Conservation (phyloP, 2,329 filamentous ascomycete species). For the Phaeomoniella chlamydospora region DNA sequence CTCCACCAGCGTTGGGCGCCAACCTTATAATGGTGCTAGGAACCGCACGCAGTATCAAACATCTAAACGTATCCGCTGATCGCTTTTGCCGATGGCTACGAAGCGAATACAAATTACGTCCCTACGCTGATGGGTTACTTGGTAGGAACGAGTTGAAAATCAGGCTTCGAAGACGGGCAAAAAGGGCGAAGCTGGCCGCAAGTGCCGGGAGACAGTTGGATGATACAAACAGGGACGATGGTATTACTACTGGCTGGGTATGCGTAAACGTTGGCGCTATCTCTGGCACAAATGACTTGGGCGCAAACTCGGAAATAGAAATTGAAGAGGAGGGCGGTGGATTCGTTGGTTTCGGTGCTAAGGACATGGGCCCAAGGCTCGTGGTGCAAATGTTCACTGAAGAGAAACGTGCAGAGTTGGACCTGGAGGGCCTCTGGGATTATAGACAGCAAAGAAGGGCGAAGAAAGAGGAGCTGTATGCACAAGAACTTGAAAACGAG, state of each 20-base stretch:
- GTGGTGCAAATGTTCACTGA: constrained; percentile 61
- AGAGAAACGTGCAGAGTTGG: constrained; percentile 52
- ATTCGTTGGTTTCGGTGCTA: constrained; percentile 61
- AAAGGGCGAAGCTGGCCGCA: constrained; percentile 67
- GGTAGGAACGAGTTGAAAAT: constrained; percentile 85
- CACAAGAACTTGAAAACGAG: neutral
- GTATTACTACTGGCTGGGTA: constrained; percentile 87
- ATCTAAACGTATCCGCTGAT: constrained; percentile 81
- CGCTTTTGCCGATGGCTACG: constrained; percentile 79
- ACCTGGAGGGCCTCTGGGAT: constrained; percentile 52
- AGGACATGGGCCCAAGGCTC: constrained; percentile 41
- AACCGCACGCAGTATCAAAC: constrained; percentile 81
- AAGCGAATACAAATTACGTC: constrained; percentile 54
- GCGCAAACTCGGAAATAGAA: neutral
- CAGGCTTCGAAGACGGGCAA: constrained; percentile 65
- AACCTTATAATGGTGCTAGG: constrained; percentile 88
- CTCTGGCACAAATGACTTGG: constrained; percentile 32
- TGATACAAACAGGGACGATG: constrained; percentile 58
- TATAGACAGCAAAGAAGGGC: constrained; percentile 11
- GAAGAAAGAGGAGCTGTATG: constrained; percentile 5
- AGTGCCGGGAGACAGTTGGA: constrained; percentile 43
- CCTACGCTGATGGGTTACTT: constrained; percentile 74
- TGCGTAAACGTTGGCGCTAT: constrained; percentile 77
- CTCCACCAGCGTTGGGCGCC: constrained; percentile 72
- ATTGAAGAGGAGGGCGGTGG: constrained; percentile 5